Evolutionary conservation across 73 alveolate species (phyloP).

Genomic region (Paramecium tetraurelia): DNA sequence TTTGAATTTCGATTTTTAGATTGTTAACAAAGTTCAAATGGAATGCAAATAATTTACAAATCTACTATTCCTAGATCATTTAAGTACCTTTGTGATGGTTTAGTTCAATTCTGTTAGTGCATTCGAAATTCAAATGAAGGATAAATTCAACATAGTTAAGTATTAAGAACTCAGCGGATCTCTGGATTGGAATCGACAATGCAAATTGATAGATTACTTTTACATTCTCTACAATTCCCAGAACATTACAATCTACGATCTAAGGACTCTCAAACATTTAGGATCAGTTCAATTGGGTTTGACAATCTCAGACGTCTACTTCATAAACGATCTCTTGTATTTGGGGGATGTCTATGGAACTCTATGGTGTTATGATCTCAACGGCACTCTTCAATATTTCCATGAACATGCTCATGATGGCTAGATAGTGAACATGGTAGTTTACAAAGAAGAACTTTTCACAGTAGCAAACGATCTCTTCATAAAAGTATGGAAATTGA

Average conservation of each 20-base stretch:
- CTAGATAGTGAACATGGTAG: neutral
- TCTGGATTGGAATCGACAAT: neutral
- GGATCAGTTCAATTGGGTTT: neutral
- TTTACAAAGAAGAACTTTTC: neutral
- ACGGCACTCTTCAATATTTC: neutral
- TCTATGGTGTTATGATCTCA: neutral
- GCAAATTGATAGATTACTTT: neutral
- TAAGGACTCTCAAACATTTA: neutral
- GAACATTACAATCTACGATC: neutral
- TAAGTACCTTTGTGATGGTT: neutral
- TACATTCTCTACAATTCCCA: neutral
- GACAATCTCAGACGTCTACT: neutral
- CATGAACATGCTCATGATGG: slow-evolving; percentile 27
- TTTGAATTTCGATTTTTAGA: neutral
- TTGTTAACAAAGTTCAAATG: neutral
- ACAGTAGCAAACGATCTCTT: neutral
- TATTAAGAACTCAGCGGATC: neutral
- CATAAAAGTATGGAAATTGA: slow-evolving; percentile 5
- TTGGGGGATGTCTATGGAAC: neutral
- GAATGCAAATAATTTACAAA: slow-evolving; percentile 17
- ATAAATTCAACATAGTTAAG: neutral
- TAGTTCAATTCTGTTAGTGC: neutral
- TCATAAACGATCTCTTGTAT: neutral
- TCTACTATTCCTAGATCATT: neutral
- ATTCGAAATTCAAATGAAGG: neutral